Percentiles rank a stretch among this genome's conserved stretches.
Evolutionary conservation across 352 stramenopile species (phyloP).

Genomic region (Aphanomyces stellatus): DNA sequence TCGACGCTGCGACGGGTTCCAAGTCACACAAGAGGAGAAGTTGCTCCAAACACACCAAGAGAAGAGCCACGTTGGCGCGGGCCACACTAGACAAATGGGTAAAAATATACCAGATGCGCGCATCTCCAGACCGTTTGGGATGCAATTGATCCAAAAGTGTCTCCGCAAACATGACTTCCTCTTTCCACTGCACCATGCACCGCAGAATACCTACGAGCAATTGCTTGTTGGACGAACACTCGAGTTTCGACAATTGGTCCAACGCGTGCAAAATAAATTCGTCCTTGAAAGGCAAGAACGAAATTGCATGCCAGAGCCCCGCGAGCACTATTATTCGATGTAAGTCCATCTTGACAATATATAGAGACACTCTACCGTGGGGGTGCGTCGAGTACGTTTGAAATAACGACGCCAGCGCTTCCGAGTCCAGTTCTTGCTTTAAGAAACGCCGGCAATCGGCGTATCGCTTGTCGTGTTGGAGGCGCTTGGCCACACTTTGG

Average conservation of each 20-base stretch:
- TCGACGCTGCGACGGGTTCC: not conserved
- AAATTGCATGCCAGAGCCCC: constrained; percentile 10
- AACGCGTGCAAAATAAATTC: constrained; percentile 7
- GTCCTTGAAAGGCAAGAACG: not conserved
- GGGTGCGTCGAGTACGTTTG: not conserved
- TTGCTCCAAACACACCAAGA: not conserved
- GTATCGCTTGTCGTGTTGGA: constrained; percentile 7
- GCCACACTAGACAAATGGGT: not conserved
- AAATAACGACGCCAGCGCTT: not conserved
- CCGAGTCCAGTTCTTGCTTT: not conserved
- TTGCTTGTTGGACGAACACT: constrained; percentile 9
- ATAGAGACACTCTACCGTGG: not conserved
- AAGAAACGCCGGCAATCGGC: constrained; percentile 1
- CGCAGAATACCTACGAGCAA: constrained; percentile 3
- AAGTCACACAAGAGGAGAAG: not conserved
- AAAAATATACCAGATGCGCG: not conserved
- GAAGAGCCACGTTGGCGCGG: not conserved
- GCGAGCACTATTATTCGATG: not conserved
- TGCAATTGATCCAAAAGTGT: constrained; percentile 10
- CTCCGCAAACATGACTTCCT: constrained; percentile 8
- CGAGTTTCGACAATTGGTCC: constrained; percentile 1
- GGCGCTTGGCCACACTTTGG: not conserved
- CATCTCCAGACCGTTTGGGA: not conserved
- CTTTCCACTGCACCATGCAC: constrained; percentile 7
- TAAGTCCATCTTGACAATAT: not conserved